These are phyloP conservation scores for Davidsoniella eucalypti DNA, from an alignment of 2,329 filamentous ascomycete species.

Conservation along the genomic window DNA sequence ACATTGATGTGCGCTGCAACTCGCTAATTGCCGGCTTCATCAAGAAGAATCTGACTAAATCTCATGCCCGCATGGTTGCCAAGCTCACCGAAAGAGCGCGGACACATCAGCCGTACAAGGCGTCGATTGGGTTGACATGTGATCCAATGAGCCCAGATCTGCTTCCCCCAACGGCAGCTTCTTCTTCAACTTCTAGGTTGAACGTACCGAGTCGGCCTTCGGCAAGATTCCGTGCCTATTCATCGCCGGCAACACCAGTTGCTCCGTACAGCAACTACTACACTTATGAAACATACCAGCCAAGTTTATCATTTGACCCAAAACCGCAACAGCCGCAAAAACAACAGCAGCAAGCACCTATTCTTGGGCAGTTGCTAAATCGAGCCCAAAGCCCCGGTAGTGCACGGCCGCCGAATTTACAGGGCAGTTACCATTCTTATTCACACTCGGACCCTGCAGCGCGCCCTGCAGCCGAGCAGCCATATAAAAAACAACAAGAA, in stretches of 20 bases:
- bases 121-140: no score
- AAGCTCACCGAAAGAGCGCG: not conserved
- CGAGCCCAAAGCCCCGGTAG: no score
- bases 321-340: not conserved
- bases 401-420: no score
- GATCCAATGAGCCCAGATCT: no score
- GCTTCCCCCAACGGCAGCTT: no score
- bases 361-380: no score
- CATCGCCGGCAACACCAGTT: not conserved
- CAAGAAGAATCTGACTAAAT: slow-evolving; percentile 65
- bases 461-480: no score
- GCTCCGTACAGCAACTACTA: not conserved
- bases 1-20: slow-evolving; percentile 67
- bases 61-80: slow-evolving; percentile 49
- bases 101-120: not conserved
- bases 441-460: not conserved
- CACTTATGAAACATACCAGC: slow-evolving; percentile 5
- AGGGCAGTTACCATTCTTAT: not conserved
- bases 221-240: not conserved
- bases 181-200: no score
- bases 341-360: not conserved
- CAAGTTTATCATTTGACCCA: slow-evolving; percentile 2
- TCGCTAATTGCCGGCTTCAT: slow-evolving; percentile 60
- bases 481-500: no score
- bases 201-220: no score